Evolutionary conservation across 768 basidiomycete genomes (phyloP), one percentile per base, ranked within the genome.

Genomic region (Arthromyces matolae): DNA sequence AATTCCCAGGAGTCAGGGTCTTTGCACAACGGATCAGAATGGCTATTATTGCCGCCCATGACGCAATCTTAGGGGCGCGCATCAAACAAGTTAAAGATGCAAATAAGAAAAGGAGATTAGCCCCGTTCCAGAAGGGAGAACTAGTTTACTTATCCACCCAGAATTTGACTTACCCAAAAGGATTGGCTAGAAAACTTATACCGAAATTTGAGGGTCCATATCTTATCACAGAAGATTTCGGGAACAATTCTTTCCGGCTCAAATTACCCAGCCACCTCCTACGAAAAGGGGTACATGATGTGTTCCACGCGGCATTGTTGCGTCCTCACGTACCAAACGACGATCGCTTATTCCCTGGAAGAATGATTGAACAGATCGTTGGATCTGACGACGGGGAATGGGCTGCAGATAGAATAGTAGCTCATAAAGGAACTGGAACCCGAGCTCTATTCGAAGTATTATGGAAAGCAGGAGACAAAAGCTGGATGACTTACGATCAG

Each of bases 1-100:
- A 57, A 33, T 50, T 53, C 47, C 60, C 58, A 4, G 66, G 65
- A 0, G 63, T 67, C 0, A 18, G 45, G 0, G 45, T 34, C 0
- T 69, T 68, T 43, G 62, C 59, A 0, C 42, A 58, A 29, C 25
- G 49, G 18, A 55, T 54, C 2, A 36, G 53, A n/a, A 29, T 52
- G 3, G 56, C 59, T n/a, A 8, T 69, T 0, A 33, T 58, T 36
- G 29, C 48, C 1, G 68, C 68, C 0, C 67, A 70, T 42, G 58
- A 71, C 37, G 55, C 58, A 6, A 62, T 70, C 8, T 55, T 67
- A 16, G 56, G 36, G 13, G 52, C 53, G 12, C 45, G 61, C 0
- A 47, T 63, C 0, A 23, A 40, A 1, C 61, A 66, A 25, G 59
- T 58, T 0, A 16, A 53, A 22, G 49, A 66, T 2, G 59, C 61